These are phyloP conservation scores for Penicillium griseofulvum DNA, from an alignment of 2,329 filamentous ascomycete genomes.

Conservation along the genomic window DNA sequence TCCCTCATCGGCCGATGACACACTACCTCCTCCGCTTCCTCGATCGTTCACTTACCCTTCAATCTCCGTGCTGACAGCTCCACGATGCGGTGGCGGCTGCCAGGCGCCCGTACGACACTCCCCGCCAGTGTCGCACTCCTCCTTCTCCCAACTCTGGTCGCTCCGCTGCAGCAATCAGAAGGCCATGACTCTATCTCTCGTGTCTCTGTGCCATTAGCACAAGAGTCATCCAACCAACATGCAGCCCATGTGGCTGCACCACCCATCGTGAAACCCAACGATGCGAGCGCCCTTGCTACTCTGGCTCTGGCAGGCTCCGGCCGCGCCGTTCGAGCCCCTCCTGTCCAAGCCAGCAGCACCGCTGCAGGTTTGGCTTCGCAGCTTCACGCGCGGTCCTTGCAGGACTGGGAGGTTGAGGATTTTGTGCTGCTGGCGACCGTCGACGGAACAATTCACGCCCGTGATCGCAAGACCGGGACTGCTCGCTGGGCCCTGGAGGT, in stretches of 20 bases:
- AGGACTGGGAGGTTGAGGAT: slow-evolving; percentile 99
- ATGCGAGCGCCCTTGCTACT: slow-evolving; percentile 97
- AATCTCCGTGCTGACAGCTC: slow-evolving; percentile 35
- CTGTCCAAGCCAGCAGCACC: slow-evolving; percentile 65
- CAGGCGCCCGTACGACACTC: slow-evolving; percentile 55
- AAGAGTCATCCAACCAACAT: slow-evolving; percentile 10
- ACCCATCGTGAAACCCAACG: slow-evolving; percentile 44
- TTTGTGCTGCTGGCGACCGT: slow-evolving; percentile 99
- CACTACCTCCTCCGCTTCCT: background rate
- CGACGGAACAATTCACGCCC: slow-evolving; percentile 92
- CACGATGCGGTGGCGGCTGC: slow-evolving; percentile 65
- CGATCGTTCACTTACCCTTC: background rate
- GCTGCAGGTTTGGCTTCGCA: slow-evolving; percentile 72
- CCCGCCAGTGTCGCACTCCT: slow-evolving; percentile 59
- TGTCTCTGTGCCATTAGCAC: slow-evolving; percentile 28
- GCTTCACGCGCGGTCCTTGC: slow-evolving; percentile 92
- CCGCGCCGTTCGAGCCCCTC: slow-evolving; percentile 90
- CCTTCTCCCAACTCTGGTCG: slow-evolving; percentile 59
- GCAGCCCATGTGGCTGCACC: slow-evolving; percentile 19
- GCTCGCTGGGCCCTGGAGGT: slow-evolving; percentile 82
- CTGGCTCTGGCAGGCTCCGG: slow-evolving; percentile 79
- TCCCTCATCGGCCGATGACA: slow-evolving; percentile 9
- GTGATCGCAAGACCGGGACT: slow-evolving; percentile 80
- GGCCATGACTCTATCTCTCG: slow-evolving; percentile 27
- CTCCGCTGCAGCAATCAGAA: slow-evolving; percentile 61